A percentile compares a stretch with the other conserved stretches of the same genome.
phyloP scores from a whole-genome alignment of 2,329 filamentous ascomycete genomes.

The Thielaviopsis ethacetica region DNA sequence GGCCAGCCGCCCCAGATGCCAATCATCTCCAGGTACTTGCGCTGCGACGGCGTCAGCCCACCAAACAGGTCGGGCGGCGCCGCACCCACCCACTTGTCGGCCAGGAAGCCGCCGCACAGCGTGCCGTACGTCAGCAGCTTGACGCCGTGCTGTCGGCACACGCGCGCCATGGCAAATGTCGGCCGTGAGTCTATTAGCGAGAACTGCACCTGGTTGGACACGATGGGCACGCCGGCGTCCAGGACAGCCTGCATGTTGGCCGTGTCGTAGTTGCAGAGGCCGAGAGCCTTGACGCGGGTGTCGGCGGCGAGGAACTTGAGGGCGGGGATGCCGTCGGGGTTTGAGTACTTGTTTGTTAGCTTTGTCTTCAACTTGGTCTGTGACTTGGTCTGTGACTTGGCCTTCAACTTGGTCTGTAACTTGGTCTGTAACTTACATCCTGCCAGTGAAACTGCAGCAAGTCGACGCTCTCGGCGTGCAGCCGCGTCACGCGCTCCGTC shows the following conservation, averaged over 20 bases:
- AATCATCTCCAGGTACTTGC: slow-evolving; percentile 17
- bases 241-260: slow-evolving; percentile 13
- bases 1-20: slow-evolving; percentile 30
- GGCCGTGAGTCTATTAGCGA: slow-evolving; percentile 16
- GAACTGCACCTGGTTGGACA: slow-evolving; percentile 15
- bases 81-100: slow-evolving; percentile 6
- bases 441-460: slow-evolving; percentile 17
- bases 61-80: slow-evolving; percentile 6
- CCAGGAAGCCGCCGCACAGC: slow-evolving; percentile 11
- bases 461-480: slow-evolving; percentile 13
- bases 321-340: slow-evolving; percentile 13
- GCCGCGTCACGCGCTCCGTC: slow-evolving; percentile 13
- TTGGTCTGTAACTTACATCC: slow-evolving; percentile 14
- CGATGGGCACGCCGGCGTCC: slow-evolving; percentile 11
- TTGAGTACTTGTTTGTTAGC: slow-evolving; percentile 19
- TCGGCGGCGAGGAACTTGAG: slow-evolving; percentile 13
- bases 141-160: slow-evolving; percentile 13
- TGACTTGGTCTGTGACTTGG: no score
- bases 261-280: slow-evolving; percentile 16
- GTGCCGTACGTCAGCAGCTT: slow-evolving; percentile 16
- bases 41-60: slow-evolving; percentile 10
- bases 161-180: slow-evolving; percentile 13
- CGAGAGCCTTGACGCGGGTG: slow-evolving; percentile 13
- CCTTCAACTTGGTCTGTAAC: no score
- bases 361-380: no score